A percentile compares a stretch with the other conserved stretches of the same genome.
Conservation (phyloP, 805 yeast genomes). For the Hanseniaspora opuntiae region DNA sequence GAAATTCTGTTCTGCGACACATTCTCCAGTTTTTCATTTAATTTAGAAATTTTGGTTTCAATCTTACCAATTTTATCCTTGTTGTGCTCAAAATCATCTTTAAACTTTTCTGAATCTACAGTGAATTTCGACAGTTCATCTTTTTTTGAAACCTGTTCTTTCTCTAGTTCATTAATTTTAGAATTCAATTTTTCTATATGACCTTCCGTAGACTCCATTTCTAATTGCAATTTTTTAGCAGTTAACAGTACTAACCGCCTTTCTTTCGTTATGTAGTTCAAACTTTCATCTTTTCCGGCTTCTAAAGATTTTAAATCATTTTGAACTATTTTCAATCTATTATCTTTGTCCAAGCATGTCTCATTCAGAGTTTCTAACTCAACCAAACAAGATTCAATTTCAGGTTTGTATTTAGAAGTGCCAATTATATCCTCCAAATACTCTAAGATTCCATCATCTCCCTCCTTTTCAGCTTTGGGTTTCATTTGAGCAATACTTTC, state of each 20-base stretch:
- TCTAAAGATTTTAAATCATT: conserved; percentile 58
- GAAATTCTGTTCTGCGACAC: conserved; percentile 34
- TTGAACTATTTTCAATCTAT: conserved; percentile 64
- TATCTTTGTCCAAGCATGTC: conserved; percentile 65
- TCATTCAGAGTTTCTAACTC: conserved; percentile 67
- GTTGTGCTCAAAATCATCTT: conserved; percentile 22
- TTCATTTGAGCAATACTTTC: conserved; percentile 98
- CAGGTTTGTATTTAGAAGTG: conserved; percentile 66
- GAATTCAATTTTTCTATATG: conserved; percentile 30
- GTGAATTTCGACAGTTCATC: conserved; percentile 26
- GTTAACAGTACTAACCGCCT: conserved; percentile 41
- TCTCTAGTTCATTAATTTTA: conserved; percentile 32
- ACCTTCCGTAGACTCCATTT: conserved; percentile 29
- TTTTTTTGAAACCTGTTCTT: conserved; percentile 21
- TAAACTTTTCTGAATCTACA: conserved; percentile 26
- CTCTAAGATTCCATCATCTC: conserved; percentile 86
- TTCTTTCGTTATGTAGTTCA: conserved; percentile 51
- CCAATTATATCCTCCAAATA: conserved; percentile 95
- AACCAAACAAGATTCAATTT: conserved; percentile 50
- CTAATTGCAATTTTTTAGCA: conserved; percentile 34
- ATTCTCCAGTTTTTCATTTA: conserved; percentile 19
- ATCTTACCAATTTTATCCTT: conserved; percentile 18
- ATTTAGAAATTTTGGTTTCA: conserved; percentile 22
- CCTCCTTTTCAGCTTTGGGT: conserved; percentile 83
- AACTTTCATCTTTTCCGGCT: conserved; percentile 50